Conservation (phyloP, 805 yeast genomes). For the Clavispora phyllophila region DNA sequence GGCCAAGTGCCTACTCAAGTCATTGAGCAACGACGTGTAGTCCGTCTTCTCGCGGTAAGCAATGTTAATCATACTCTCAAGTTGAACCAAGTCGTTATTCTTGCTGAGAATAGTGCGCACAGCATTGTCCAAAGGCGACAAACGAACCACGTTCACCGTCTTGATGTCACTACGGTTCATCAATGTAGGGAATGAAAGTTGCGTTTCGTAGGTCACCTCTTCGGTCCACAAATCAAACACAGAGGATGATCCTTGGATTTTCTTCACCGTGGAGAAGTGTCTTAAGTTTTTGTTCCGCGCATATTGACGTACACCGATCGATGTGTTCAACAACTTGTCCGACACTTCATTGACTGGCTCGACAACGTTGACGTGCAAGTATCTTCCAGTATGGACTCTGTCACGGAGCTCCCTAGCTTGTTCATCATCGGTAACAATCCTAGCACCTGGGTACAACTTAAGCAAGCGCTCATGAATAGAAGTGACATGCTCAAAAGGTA, state of each 20-base stretch:
- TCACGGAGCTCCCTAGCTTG: constrained; percentile 49
- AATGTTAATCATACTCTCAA: constrained; percentile 56
- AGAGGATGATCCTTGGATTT: constrained; percentile 67
- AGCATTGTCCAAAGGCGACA: constrained; percentile 86
- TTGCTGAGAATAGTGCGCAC: constrained; percentile 59
- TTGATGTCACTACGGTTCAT: constrained; percentile 79
- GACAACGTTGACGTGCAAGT: constrained; percentile 65
- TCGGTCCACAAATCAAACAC: constrained; percentile 84
- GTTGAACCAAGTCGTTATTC: constrained; percentile 65
- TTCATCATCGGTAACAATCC: constrained; percentile 55
- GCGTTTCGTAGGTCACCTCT: constrained; percentile 74
- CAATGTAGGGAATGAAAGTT: constrained; percentile 76
- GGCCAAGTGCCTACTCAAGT: constrained; percentile 62
- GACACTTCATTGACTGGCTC: constrained; percentile 58
- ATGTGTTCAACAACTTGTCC: constrained; percentile 40
- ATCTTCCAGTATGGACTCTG: constrained; percentile 64
- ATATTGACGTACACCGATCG: constrained; percentile 65
- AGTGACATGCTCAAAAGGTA: constrained; percentile 81
- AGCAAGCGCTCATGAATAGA: constrained; percentile 74
- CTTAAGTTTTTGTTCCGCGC: constrained; percentile 70
- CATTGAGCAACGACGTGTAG: constrained; percentile 47
- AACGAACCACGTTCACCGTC: constrained; percentile 40
- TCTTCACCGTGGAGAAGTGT: constrained; percentile 62
- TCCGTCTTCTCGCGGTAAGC: constrained; percentile 49
- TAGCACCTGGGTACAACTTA: constrained; percentile 76